phyloP scores from a whole-genome alignment of 2,329 filamentous ascomycete species.

The Colletotrichum sp. region DNA sequence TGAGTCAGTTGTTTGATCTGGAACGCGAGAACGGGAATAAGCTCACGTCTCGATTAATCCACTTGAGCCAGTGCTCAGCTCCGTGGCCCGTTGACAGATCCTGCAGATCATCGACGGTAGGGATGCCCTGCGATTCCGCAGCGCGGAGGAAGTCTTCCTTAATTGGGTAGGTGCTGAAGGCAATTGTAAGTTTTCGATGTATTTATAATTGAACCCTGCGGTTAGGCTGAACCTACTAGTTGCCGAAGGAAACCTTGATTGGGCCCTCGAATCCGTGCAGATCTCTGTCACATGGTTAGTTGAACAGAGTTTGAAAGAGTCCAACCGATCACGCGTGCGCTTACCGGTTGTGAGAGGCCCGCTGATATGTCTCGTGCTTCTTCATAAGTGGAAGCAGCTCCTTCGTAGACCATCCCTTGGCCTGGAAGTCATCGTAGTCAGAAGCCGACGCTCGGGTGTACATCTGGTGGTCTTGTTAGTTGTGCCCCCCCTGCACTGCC shows the following conservation, averaged over 20 bases:
- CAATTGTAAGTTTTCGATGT: background rate
- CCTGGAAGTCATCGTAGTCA: constrained; percentile 80
- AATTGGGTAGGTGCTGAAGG: constrained; percentile 70
- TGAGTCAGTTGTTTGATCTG: background rate
- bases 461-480: constrained; percentile 54
- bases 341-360: constrained; percentile 63
- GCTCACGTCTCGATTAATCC: constrained; percentile 73
- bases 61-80: constrained; percentile 84
- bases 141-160: constrained; percentile 82
- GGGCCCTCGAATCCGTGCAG: constrained; percentile 80
- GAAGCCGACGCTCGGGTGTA: constrained; percentile 75
- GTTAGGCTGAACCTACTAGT: constrained; percentile 52
- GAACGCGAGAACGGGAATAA: background rate
- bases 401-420: constrained; percentile 80
- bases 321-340: background rate
- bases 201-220: background rate
- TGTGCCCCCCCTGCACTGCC: background rate
- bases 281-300: constrained; percentile 45
- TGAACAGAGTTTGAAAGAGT: background rate
- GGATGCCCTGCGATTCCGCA: constrained; percentile 76
- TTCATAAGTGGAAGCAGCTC: constrained; percentile 78
- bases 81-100: constrained; percentile 73
- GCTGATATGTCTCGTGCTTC: constrained; percentile 82
- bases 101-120: constrained; percentile 75
- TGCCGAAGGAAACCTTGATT: constrained; percentile 83